Percentiles rank a stretch among this genome's conserved stretches.
Evolutionary conservation across 305 asterid species (phyloP).

Genomic region (Solanum hybrid): DNA sequence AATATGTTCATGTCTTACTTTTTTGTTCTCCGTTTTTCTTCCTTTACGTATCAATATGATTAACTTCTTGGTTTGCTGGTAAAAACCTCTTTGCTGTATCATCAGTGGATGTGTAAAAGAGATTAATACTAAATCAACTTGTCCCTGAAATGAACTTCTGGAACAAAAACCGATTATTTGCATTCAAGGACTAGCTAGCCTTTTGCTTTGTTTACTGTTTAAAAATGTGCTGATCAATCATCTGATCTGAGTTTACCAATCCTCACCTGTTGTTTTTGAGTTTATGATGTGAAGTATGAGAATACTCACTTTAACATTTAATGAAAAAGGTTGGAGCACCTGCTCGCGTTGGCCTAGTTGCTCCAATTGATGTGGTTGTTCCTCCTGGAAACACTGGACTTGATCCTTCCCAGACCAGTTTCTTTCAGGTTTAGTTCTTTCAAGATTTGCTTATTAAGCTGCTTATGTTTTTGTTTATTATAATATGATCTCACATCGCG

Average conservation of each 20-base stretch:
- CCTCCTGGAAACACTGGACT: conserved; percentile 35
- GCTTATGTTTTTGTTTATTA: background rate
- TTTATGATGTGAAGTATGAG: background rate
- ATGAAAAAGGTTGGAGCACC: conserved; percentile 29
- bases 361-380: conserved; percentile 30
- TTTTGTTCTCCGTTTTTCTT: background rate
- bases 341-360: conserved; percentile 28
- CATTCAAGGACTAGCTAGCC: background rate
- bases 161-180: background rate
- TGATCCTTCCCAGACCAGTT: conserved; percentile 31
- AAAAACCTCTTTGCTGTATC: background rate
- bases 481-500: background rate
- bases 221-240: background rate
- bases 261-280: background rate
- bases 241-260: background rate
- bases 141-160: background rate
- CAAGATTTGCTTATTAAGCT: background rate
- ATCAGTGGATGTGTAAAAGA: background rate
- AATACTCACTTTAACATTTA: background rate
- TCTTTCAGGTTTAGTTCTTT: conserved; percentile 25
- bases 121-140: background rate
- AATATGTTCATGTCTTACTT: background rate
- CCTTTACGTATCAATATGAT: background rate
- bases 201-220: background rate
- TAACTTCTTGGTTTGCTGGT: background rate